Conservation (phyloP, 1,139 yeast species). For the Kluyveromyces sp. region DNA sequence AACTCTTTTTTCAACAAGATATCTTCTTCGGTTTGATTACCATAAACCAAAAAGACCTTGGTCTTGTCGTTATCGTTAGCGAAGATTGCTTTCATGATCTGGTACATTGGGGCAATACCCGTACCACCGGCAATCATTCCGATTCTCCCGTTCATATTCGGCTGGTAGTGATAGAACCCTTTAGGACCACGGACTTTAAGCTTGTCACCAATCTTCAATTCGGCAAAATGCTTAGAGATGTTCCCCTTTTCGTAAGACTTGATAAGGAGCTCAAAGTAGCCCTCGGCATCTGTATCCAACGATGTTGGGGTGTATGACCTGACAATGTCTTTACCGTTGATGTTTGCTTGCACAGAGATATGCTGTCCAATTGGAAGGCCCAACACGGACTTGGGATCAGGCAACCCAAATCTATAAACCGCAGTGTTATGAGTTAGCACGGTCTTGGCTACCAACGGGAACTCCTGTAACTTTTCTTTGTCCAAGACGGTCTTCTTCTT, state of each 20-base stretch:
- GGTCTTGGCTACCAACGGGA: conserved; percentile 77
- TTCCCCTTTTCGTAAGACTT: conserved; percentile 92
- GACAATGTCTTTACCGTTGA: conserved; percentile 75
- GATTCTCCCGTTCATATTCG: conserved; percentile 61
- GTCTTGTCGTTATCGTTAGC: conserved; percentile 59
- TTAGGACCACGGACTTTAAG: conserved; percentile 86
- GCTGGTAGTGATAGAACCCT: conserved; percentile 80
- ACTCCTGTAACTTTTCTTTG: conserved; percentile 64
- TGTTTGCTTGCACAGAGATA: conserved; percentile 65
- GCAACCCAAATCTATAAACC: conserved; percentile 78
- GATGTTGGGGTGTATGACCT: conserved; percentile 95
- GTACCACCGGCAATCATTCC: conserved; percentile 78
- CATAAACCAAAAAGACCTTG: conserved; percentile 56
- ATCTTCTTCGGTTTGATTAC: conserved; percentile 71
- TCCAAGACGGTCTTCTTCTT: conserved; percentile 8
- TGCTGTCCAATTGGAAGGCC: conserved; percentile 97
- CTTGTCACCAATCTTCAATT: conserved; percentile 60
- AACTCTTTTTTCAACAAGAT: conserved; percentile 74
- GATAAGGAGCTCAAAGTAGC: conserved; percentile 82
- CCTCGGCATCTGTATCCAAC: conserved; percentile 68
- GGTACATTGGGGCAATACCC: conserved; percentile 81
- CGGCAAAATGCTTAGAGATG: conserved; percentile 69
- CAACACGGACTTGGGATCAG: conserved; percentile 62
- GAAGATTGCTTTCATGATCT: conserved; percentile 74
- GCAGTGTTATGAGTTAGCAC: conserved; percentile 78